phyloP scores from a whole-genome alignment of 805 yeast genomes.

The Brettanomyces naardenensis region DNA sequence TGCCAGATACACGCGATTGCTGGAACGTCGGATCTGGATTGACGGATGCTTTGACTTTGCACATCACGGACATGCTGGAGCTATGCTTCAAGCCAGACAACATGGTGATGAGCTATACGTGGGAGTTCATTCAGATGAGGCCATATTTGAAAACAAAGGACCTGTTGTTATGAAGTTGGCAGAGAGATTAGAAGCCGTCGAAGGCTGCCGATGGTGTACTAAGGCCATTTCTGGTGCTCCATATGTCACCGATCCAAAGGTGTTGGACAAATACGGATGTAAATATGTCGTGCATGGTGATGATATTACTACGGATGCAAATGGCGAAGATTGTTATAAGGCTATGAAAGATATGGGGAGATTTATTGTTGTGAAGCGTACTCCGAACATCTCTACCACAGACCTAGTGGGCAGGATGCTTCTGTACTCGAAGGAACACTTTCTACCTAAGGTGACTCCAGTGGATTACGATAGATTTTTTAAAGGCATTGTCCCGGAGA shows the following conservation, averaged over 20 bases:
- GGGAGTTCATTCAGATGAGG: slow-evolving; percentile 92
- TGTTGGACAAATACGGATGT: slow-evolving; percentile 70
- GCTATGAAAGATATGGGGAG: slow-evolving; percentile 77
- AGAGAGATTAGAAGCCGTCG: slow-evolving; percentile 80
- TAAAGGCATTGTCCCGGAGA: slow-evolving; percentile 2
- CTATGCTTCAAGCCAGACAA: slow-evolving; percentile 86
- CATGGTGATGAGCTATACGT: slow-evolving; percentile 69
- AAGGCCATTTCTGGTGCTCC: slow-evolving; percentile 72
- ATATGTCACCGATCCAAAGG: slow-evolving; percentile 80
- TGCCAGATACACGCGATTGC: neutral
- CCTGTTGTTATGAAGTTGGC: slow-evolving; percentile 83
- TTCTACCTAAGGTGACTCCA: slow-evolving; percentile 30
- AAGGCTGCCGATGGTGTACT: slow-evolving; percentile 87
- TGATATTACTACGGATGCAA: slow-evolving; percentile 93
- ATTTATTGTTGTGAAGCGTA: slow-evolving; percentile 85
- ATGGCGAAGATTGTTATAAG: slow-evolving; percentile 90
- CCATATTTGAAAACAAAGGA: slow-evolving; percentile 76
- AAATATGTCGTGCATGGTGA: slow-evolving; percentile 97
- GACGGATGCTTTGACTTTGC: slow-evolving; percentile 98
- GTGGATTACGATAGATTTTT: slow-evolving; percentile 12
- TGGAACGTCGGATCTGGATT: slow-evolving; percentile 66
- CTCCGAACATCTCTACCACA: slow-evolving; percentile 91
- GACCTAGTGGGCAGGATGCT: slow-evolving; percentile 90
- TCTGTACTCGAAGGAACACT: slow-evolving; percentile 51
- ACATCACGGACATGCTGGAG: slow-evolving; percentile 98